Base-by-base conservation (phyloP, 306 rosid genomes). In the Gastrolobium bilobum region DNA sequence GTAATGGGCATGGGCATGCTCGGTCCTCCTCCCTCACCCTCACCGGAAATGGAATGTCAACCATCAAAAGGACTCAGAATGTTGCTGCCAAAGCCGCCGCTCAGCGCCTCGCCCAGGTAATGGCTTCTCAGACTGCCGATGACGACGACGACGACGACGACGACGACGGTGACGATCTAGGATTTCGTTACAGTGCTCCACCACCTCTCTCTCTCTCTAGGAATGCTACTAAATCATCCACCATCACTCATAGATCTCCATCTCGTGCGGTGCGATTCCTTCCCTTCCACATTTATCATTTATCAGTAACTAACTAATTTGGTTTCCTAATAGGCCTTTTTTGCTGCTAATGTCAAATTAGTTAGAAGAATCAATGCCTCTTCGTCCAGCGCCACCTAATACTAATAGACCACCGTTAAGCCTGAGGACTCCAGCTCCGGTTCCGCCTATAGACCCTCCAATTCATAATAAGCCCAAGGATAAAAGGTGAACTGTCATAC, bases 31-130 rank as follows among this genome's bases (percentile, higher is more conserved):
- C 98, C 11, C 88, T 88, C 59, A 82, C 81, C 13, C 54, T 76
- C 61, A 69, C 91, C 29, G 88, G 86, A 33, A 80, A 87, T 43
- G 86, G 91, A 39, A 84, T 91, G 80, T 94, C 98, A 70, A 89
- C 79, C 88, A 77, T 94, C 82, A 94, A 91, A 77, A 89, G 97
- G 85, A 89, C 91, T 73, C 98, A 94, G 85, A 92, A 94, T 85
- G 88, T 94, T 69, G 97, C 98, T 6, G 97, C 97, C 63, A 94
- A 90, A 85, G 98, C 98, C 33, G 98, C 98, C 1, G 97, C 98
- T 56, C 97, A 94, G 84, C 94, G 97, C 61, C 97, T 94, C n/a
- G 97, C 98, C 4, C 97, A 92, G 88, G 98, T 94, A 60, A 94
- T 94, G 97, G 97, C 98, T 67, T 94, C 98, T 26, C 98, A 94